phyloP scores from a whole-genome alignment of 148 eudicot species.

The Amaranthus hypochondriacus region DNA sequence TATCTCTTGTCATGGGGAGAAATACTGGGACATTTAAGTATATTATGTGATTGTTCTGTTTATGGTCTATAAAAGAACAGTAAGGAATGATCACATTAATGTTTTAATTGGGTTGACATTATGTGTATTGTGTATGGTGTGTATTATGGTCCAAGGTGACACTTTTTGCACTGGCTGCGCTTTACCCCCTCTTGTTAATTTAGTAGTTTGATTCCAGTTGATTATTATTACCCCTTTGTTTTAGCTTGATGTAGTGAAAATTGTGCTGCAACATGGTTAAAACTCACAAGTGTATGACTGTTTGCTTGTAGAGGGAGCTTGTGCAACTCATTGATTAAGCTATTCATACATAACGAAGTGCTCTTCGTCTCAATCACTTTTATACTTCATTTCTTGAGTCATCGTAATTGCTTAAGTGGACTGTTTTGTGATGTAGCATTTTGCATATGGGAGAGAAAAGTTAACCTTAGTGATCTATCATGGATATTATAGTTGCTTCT shows the following conservation, averaged over 20 bases:
- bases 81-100: neutral
- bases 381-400: neutral
- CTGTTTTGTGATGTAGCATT: neutral
- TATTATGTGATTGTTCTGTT: conserved; percentile 1
- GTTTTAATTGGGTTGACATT: neutral
- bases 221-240: neutral
- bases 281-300: neutral
- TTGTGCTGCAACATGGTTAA: neutral
- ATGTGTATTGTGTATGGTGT: neutral
- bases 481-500: too few species aligned
- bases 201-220: neutral
- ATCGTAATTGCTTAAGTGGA: neutral
- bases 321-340: neutral
- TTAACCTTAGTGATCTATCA: too few species aligned
- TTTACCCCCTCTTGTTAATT: neutral
- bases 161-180: too few species aligned
- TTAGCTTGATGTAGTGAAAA: neutral
- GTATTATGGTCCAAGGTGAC: too few species aligned
- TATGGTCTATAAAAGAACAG: neutral
- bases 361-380: neutral
- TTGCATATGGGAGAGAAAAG: neutral
- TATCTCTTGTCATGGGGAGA: too few species aligned
- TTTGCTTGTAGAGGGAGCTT: neutral
- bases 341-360: neutral
- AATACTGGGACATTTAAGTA: too few species aligned